Evolutionary conservation across 2,329 filamentous ascomycete genomes (phyloP), one percentile per base, ranked within the genome.

Genomic region (Aureobasidium sp.): DNA sequence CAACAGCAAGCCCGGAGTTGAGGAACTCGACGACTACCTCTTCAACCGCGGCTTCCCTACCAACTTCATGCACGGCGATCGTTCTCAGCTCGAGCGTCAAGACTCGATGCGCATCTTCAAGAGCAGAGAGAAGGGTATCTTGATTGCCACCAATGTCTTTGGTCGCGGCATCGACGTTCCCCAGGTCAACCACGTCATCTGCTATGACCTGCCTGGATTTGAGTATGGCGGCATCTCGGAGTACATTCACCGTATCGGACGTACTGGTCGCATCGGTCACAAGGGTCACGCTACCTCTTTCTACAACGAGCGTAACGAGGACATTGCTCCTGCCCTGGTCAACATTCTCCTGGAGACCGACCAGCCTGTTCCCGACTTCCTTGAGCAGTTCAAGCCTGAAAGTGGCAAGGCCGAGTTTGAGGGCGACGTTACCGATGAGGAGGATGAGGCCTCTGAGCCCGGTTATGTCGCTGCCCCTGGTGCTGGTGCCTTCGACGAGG

Each of bases 221-320:
- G 78, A 85, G 0, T 82, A 93, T 67, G 91, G 91, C n/a, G 93
- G 92, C 2, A 96, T 97, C 61, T 86, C 90, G 53, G 94, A 97
- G 72, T 99, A 97, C 68, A 86, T 89, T 29, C 94, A 99, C 71
- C 90, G 94, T 14, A 97, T 97, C 71, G 94, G 94, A 65, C 92
- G 94, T 64, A 99, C 94, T 67, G 94, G 90, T 60, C 90, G 94
- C 59, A 97, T 97, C 70, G 94, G 94, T 2, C 89, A 96, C 67
- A 81, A 83, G 48, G 94, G 94, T 19, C 77, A 91, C 5, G 92
- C 94, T 0, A 93, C 89, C 0, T 96, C 93, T 0, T 93, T 99
- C 77, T 97, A 88, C 79, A 90, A 87, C 29, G 86, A 92, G 0
- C 78, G 82, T 0, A 89, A 97, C 68, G 83, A 88, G 61, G 82